A percentile compares a stretch with the other conserved stretches of the same genome.
Evolutionary conservation across 2,329 filamentous ascomycete species (phyloP).

Genomic region (Diaporthe sp.): DNA sequence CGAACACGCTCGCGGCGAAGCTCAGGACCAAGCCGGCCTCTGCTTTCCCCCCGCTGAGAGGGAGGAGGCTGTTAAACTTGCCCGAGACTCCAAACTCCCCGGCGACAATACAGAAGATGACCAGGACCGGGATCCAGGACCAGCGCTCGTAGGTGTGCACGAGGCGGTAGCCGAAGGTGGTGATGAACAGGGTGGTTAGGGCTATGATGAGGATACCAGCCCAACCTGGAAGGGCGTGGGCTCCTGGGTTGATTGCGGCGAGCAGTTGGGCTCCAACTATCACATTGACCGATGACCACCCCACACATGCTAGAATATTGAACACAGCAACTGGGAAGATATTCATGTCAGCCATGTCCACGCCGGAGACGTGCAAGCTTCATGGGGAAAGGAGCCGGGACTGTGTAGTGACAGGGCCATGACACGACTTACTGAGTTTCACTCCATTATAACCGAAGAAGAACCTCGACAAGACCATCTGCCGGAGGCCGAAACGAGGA

Average conservation of each 20-base stretch:
- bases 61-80: conserved; percentile 68
- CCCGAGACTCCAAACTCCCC: conserved; percentile 77
- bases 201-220: conserved; percentile 83
- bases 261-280: conserved; percentile 86
- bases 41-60: conserved; percentile 68
- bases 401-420: background rate
- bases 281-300: conserved; percentile 82
- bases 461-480: conserved; percentile 84
- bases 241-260: conserved; percentile 73
- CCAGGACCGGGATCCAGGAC: conserved; percentile 79
- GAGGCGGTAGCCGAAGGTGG: conserved; percentile 81
- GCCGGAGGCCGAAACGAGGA: conserved; percentile 78
- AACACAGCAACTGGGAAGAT: conserved; percentile 71
- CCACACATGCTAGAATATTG: conserved; percentile 78
- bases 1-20: conserved; percentile 75
- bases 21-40: conserved; percentile 75
- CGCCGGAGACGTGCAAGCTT: background rate
- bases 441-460: conserved; percentile 81
- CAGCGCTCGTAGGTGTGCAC: conserved; percentile 84
- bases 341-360: background rate
- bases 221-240: conserved; percentile 72
- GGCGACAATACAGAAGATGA: conserved; percentile 79
- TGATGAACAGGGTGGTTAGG: conserved; percentile 74
- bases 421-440: conserved; percentile 68
- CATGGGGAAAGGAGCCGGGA: conserved; percentile 6